A percentile compares a stretch with the other conserved stretches of the same genome.
Conservation (phyloP, 1,284 basidiomycete species). For the Cutaneotrichosporon arboriforme region DNA sequence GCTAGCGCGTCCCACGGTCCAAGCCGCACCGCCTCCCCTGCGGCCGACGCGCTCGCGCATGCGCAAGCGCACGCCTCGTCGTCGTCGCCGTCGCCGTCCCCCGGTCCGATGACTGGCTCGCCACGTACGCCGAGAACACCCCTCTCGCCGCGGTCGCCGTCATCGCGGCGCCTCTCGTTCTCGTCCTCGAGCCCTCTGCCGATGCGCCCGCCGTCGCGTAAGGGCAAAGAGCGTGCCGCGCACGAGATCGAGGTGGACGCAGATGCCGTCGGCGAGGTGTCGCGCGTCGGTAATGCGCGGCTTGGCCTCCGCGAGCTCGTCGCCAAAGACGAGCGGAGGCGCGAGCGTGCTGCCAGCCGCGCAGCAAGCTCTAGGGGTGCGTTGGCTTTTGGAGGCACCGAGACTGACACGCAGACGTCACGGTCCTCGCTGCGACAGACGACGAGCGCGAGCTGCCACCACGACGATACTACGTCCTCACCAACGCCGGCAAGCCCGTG, state of each 20-base stretch:
- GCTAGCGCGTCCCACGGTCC: neutral
- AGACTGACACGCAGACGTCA: neutral
- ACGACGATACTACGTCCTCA: slow-evolving; percentile 84
- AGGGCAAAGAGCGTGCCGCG: slow-evolving; percentile 14
- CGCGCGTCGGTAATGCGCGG: slow-evolving; percentile 5
- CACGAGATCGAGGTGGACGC: neutral
- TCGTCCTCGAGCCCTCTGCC: neutral
- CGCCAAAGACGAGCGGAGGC: neutral
- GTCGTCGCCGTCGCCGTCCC: neutral
- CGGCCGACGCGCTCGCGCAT: no score
- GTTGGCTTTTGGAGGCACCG: neutral
- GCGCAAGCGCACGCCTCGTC: neutral
- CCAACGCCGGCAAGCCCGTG: slow-evolving; percentile 89
- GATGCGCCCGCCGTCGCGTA: slow-evolving; percentile 3
- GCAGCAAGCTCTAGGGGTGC: neutral
- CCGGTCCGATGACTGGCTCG: neutral
- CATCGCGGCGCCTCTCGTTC: neutral
- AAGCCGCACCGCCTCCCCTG: no score
- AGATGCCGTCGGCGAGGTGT: neutral
- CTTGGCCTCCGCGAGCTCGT: slow-evolving; percentile 9
- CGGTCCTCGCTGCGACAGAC: neutral
- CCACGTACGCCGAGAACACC: neutral
- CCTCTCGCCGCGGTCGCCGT: neutral
- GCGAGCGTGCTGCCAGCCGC: neutral
- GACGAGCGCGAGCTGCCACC: slow-evolving; percentile 10